A percentile compares a stretch with the other conserved stretches of the same genome.
Evolutionary conservation across 768 basidiomycete genomes (phyloP).

Genomic region (Phanerochaete sordida): DNA sequence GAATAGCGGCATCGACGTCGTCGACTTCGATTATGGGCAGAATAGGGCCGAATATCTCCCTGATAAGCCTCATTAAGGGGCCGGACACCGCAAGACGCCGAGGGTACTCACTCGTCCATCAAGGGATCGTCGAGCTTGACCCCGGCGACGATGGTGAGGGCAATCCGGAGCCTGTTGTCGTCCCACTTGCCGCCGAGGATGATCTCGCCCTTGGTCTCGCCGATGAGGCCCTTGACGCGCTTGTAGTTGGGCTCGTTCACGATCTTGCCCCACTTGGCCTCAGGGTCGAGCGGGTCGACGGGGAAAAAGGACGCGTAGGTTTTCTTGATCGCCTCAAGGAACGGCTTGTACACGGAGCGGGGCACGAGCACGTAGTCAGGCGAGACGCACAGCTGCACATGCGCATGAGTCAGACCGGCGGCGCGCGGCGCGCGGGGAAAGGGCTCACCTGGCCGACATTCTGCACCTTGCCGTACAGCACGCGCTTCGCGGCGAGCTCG

Average conservation of each 20-base stretch:
- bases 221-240: constrained; percentile 49
- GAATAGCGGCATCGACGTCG: constrained; percentile 49
- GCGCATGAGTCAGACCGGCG: neutral
- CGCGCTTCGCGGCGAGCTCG: constrained; percentile 54
- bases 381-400: constrained; percentile 32
- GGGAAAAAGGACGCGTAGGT: constrained; percentile 50
- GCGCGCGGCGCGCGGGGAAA: neutral
- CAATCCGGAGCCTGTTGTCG: constrained; percentile 36
- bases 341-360: constrained; percentile 37
- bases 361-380: constrained; percentile 46
- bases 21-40: constrained; percentile 61
- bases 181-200: constrained; percentile 48
- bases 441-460: constrained; percentile 15
- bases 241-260: constrained; percentile 49
- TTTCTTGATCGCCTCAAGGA: constrained; percentile 42
- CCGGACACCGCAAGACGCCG: neutral
- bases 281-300: constrained; percentile 38
- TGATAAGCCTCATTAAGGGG: constrained; percentile 20
- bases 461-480: constrained; percentile 63
- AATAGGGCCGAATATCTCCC: constrained; percentile 75
- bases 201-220: constrained; percentile 50
- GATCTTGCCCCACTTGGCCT: constrained; percentile 42
- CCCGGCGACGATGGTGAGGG: constrained; percentile 55
- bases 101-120: constrained; percentile 47
- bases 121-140: constrained; percentile 52